These are phyloP conservation scores for Monosporozyma solicola DNA, from an alignment of 805 yeast genomes.

Conservation along the genomic window DNA sequence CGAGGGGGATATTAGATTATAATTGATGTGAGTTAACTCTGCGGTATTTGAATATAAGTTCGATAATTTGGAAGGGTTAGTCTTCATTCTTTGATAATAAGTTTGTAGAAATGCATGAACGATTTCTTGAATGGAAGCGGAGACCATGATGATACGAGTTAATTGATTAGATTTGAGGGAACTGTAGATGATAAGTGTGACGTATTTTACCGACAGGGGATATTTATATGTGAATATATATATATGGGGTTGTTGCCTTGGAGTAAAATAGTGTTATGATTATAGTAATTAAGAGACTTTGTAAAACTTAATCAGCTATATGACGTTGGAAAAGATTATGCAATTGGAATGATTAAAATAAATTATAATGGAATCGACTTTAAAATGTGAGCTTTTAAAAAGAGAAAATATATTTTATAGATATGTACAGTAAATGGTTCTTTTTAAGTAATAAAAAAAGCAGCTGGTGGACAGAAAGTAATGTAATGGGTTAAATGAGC, in stretches of 20 bases:
- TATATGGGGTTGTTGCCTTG: neutral
- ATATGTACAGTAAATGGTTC: conserved; percentile 1
- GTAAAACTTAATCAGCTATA: too few relatives aligned
- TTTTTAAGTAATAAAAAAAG: neutral
- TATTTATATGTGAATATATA: neutral
- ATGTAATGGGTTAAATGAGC: neutral
- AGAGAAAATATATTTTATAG: neutral
- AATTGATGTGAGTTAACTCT: conserved; percentile 33
- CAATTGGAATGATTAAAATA: neutral
- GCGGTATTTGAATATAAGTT: conserved; percentile 39
- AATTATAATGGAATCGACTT: neutral
- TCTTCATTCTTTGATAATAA: conserved; percentile 39
- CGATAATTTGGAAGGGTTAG: conserved; percentile 35
- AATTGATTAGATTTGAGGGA: neutral
- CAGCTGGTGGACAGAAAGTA: neutral
- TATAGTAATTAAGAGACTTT: neutral
- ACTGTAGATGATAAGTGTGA: neutral
- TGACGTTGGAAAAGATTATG: neutral
- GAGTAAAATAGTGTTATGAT: neutral
- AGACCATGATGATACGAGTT: conserved; percentile 4
- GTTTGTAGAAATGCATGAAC: conserved; percentile 42
- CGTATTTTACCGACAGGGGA: neutral
- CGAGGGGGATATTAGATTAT: conserved; percentile 18
- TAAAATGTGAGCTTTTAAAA: neutral
- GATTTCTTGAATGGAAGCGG: conserved; percentile 31